Percentiles rank a stretch among this genome's conserved stretches.
phyloP scores from a whole-genome alignment of 179 eudicot species.

The Silene coronaria region DNA sequence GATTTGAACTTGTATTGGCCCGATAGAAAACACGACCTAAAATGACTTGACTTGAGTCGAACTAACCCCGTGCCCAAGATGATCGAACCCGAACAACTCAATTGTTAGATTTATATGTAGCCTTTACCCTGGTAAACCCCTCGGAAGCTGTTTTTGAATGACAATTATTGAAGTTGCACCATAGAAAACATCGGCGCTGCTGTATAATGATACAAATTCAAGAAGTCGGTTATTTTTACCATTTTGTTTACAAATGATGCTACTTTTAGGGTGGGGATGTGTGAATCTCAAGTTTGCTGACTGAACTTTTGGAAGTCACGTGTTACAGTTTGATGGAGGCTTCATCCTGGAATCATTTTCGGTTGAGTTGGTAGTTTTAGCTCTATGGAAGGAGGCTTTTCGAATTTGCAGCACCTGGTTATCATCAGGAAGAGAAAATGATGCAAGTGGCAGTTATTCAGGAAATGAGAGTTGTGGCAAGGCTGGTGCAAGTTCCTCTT shows the following conservation, averaged over 20 bases:
- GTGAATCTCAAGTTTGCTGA: not conserved
- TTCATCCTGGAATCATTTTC: constrained; percentile 43
- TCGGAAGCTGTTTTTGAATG: not conserved
- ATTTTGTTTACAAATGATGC: not conserved
- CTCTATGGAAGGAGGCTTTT: constrained; percentile 45
- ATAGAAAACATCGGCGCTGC: not conserved
- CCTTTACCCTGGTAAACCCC: not conserved
- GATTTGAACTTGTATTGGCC: not conserved
- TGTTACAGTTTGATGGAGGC: constrained; percentile 40
- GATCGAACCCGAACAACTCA: not conserved
- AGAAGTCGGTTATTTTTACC: not conserved
- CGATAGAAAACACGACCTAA: not conserved
- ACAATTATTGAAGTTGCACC: not conserved
- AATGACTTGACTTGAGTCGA: not conserved
- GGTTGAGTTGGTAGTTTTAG: constrained; percentile 41
- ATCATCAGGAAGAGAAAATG: constrained; percentile 18
- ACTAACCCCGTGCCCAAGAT: not conserved
- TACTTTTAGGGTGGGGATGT: not conserved
- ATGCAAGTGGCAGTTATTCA: constrained; percentile 21
- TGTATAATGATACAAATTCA: not conserved
- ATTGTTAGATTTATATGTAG: not conserved
- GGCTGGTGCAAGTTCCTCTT: constrained; percentile 21
- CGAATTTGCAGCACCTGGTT: constrained; percentile 33
- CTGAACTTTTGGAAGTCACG: constrained; percentile 14
- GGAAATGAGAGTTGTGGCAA: constrained; percentile 18